These are phyloP conservation scores for Epichloe coenophiala DNA, from an alignment of 2,329 filamentous ascomycete species.

Conservation along the genomic window DNA sequence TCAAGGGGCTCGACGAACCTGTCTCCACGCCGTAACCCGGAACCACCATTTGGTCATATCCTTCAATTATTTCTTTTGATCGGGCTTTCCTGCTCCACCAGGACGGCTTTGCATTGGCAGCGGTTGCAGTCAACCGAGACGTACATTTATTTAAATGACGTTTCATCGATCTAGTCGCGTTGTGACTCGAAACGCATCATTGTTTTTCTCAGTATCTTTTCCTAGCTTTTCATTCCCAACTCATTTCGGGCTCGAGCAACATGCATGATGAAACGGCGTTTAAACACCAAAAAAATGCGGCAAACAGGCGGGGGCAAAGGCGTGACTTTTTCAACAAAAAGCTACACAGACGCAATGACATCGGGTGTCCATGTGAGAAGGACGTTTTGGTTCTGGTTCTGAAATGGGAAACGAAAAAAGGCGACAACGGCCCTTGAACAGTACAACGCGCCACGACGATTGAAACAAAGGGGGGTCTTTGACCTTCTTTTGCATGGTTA, in stretches of 20 bases:
- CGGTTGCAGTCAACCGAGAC: conserved; percentile 3
- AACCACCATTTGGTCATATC: not conserved
- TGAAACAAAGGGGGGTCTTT: not conserved
- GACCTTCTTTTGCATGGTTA: conserved; percentile 6
- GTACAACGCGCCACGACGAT: conserved; percentile 7
- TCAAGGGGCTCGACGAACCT: conserved; percentile 45
- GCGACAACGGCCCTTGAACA: conserved; percentile 2
- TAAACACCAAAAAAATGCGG: conserved; percentile 1
- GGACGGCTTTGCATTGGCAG: conserved; percentile 5
- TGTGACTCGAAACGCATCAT: not conserved
- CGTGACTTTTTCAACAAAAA: conserved; percentile 31
- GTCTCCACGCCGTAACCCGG: conserved; percentile 5
- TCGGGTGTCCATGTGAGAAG: not conserved
- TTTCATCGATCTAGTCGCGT: not conserved
- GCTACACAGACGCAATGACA: conserved; percentile 15
- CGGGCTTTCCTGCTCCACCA: conserved; percentile 6
- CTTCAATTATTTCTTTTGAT: not conserved
- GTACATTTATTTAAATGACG: conserved; percentile 6
- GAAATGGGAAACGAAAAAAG: not conserved
- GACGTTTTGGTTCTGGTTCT: not conserved
- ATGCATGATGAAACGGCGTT: conserved; percentile 6
- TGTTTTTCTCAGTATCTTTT: conserved; percentile 4
- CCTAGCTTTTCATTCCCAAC: conserved; percentile 10
- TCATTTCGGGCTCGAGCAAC: not conserved
- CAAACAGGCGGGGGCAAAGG: conserved; percentile 9